A percentile compares a stretch with the other conserved stretches of the same genome.
Conservation (phyloP, 306 rosid genomes). For the Cucurbita moschata region DNA sequence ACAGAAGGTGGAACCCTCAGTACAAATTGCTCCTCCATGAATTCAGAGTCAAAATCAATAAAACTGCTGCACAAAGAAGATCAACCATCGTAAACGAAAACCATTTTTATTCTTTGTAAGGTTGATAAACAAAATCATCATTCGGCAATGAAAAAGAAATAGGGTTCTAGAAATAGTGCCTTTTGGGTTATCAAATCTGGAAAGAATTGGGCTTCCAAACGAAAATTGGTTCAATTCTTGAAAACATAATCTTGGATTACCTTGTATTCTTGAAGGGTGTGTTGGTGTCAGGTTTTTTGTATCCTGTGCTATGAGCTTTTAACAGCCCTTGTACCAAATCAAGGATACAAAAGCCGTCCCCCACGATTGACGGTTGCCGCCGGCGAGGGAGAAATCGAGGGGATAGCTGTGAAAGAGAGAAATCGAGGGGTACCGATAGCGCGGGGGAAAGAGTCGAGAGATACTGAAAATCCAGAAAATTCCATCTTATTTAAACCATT, state of each 20-base stretch:
- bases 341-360: neutral
- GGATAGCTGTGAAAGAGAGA: neutral
- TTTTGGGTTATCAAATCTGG: neutral
- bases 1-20: conserved; percentile 44
- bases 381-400: neutral
- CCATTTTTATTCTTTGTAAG: neutral
- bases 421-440: neutral
- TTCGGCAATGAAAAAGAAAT: neutral
- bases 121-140: neutral
- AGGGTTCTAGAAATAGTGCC: neutral
- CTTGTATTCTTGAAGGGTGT: neutral
- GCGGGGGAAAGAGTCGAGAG: neutral
- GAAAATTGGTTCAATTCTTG: neutral
- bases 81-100: neutral
- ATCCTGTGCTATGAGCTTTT: neutral
- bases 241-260: neutral
- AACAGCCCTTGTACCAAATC: neutral
- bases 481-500: neutral
- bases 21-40: conserved; percentile 50
- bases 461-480: neutral
- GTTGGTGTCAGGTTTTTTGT: neutral
- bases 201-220: neutral
- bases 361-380: neutral
- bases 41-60: conserved; percentile 4
- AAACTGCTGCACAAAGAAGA: conserved; percentile 3